phyloP scores from a whole-genome alignment of 257 asterid species.

The Eustoma russellianum region DNA sequence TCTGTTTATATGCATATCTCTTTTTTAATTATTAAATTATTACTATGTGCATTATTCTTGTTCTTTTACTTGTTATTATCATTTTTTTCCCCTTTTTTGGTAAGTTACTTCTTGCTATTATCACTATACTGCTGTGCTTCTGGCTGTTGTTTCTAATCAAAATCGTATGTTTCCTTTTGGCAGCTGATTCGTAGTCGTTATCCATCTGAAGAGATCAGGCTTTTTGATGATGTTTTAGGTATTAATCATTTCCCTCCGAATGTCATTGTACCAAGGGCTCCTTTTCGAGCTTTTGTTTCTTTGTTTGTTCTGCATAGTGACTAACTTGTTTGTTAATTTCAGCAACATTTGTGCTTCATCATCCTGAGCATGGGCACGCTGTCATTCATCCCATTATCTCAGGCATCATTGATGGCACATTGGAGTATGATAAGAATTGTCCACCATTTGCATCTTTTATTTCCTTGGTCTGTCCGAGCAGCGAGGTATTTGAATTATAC shows the following conservation, averaged over 20 bases:
- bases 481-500: constrained; percentile 47
- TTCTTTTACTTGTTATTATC: no score
- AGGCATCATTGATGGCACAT: constrained; percentile 67
- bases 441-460: constrained; percentile 93
- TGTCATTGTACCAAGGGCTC: neutral
- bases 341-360: constrained; percentile 96
- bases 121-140: constrained; percentile 4
- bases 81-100: no score
- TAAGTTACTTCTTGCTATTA: no score
- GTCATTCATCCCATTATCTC: constrained; percentile 95
- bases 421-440: constrained; percentile 63
- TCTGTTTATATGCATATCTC: no score
- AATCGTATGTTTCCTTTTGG: constrained; percentile 18
- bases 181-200: constrained; percentile 85
- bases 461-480: constrained; percentile 73
- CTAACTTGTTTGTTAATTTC: constrained; percentile 26
- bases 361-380: constrained; percentile 97
- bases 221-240: constrained; percentile 96
- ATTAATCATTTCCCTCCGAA: constrained; percentile 12
- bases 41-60: no score
- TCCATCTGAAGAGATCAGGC: constrained; percentile 79
- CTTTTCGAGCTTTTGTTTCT: constrained; percentile 6
- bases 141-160: constrained; percentile 10
- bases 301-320: constrained; percentile 7
- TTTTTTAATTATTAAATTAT: no score